phyloP scores from a whole-genome alignment of 192 early-diverging fungal genomes.

The Chytriomyces confervae region DNA sequence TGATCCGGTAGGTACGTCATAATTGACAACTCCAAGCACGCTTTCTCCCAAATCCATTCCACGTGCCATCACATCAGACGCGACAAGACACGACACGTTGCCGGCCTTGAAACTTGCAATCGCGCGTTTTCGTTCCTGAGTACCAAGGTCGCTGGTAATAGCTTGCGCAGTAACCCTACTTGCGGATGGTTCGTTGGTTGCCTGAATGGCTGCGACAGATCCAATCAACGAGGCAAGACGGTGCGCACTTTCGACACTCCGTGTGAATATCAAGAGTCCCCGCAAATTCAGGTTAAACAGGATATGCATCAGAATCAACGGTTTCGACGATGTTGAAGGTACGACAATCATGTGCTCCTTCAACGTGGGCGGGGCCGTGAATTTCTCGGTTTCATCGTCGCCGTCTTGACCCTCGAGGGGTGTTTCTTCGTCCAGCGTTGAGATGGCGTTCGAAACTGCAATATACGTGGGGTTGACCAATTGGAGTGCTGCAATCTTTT shows the following conservation, averaged over 20 bases:
- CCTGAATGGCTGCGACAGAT: constrained; percentile 1
- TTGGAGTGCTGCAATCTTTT: constrained; percentile 85
- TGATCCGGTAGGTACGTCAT: constrained; percentile 84
- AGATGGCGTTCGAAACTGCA: constrained; percentile 55
- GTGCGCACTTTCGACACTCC: constrained; percentile 89
- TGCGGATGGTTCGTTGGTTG: background rate
- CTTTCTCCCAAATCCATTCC: constrained; percentile 84
- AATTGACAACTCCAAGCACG: constrained; percentile 85
- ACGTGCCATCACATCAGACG: constrained; percentile 89
- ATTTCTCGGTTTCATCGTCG: constrained; percentile 41
- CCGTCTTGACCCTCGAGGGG: constrained; percentile 23
- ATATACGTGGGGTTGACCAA: constrained; percentile 85
- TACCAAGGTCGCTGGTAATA: constrained; percentile 43
- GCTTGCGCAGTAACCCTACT: constrained; percentile 28
- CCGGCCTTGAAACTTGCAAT: constrained; percentile 37
- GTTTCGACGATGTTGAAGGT: constrained; percentile 72
- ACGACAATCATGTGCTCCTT: constrained; percentile 76
- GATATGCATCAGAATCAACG: constrained; percentile 83
- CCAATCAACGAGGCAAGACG: constrained; percentile 62
- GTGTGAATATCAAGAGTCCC: constrained; percentile 80
- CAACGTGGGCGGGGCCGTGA: constrained; percentile 60
- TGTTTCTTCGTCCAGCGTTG: constrained; percentile 17
- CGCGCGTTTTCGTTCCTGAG: constrained; percentile 33
- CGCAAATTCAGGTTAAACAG: constrained; percentile 67
- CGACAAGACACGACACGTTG: constrained; percentile 60